Base-by-base conservation (phyloP, 2,329 filamentous ascomycete species). In the Diaporthe vaccinii region DNA sequence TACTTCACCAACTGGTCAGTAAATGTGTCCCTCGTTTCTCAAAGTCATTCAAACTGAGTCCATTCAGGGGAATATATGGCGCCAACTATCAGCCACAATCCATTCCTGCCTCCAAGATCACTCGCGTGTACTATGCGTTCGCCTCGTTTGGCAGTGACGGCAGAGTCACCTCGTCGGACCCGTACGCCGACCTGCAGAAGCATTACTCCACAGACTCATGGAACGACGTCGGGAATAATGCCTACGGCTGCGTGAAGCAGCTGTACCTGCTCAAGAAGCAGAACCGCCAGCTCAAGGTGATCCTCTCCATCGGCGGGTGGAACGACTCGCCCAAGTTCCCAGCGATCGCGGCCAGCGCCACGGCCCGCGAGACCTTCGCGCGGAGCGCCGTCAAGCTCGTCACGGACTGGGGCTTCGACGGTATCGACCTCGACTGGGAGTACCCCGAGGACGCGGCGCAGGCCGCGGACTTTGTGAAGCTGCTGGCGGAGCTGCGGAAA, bases 301-400 rank as follows among this genome's bases (percentile, higher is more conserved):
- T 97, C n/a, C 88, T 97, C 12, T 95, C 93, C 49, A 93, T 97
- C 76, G 95, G 95, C 55, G 95, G 95, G 22, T 97, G 93, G 91
- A 94, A 91, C 0, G 95, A 93, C 82, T 94, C 93, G 4, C 84
- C 89, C 72, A 93, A 94, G 79, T 95, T 96, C 81, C 87, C 91
- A 1, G 85, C 85, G 9, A 89, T 92, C 0, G 91, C 91, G 0
- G 91, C 90, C 25, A 93, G 92, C 0, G 86, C 88, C 0, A 85
- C 86, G 8, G 91, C 92, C 10, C 89, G 94, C 17, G 84, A 86
- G 76, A 88, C 78, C 2, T 97, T 98, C 81, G 94, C 94, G 1
- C 82, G 87, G 20, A 91, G 89, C 28, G 92, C 94, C 10, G 91
- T 95, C 6, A 86, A 89, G 74, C 83, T 97, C 58, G 87, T 97